phyloP scores from a whole-genome alignment of 129 eudicot species.

The Escallonia herrerae region DNA sequence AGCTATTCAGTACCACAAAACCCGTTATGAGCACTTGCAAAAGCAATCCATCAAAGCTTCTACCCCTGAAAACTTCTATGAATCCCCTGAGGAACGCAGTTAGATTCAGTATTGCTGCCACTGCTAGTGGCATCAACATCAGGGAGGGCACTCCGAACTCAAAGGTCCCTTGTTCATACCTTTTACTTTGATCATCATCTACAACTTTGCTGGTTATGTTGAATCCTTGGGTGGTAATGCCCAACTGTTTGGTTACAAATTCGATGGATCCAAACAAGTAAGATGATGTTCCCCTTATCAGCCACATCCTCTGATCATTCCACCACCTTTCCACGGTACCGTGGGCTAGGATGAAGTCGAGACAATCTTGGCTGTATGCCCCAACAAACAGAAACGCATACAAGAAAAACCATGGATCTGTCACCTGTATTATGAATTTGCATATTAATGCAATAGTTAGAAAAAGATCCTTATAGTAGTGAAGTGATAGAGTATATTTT shows the following conservation, averaged over 20 bases:
- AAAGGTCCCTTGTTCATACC: slow-evolving; percentile 44
- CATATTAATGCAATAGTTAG: too few relatives aligned
- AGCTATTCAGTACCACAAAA: slow-evolving; percentile 50
- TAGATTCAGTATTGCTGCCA: slow-evolving; percentile 28
- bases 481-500: neutral
- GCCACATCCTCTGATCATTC: slow-evolving; percentile 65
- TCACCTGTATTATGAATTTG: slow-evolving; percentile 21
- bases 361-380: slow-evolving; percentile 44
- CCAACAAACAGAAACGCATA: slow-evolving; percentile 47
- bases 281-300: slow-evolving; percentile 34
- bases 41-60: slow-evolving; percentile 16
- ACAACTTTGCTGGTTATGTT: slow-evolving; percentile 41
- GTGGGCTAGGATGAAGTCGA: slow-evolving; percentile 35
- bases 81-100: slow-evolving; percentile 23
- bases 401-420: slow-evolving; percentile 31
- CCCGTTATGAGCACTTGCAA: slow-evolving; percentile 45
- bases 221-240: slow-evolving; percentile 39
- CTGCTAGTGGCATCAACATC: slow-evolving; percentile 36
- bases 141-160: slow-evolving; percentile 52
- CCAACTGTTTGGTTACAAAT: slow-evolving; percentile 20
- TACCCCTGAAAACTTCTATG: neutral
- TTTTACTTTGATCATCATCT: slow-evolving; percentile 36
- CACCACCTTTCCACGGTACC: slow-evolving; percentile 54
- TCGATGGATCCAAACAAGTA: slow-evolving; percentile 39
- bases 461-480: neutral